Evolutionary conservation across 495 filamentous ascomycete species (phyloP).

Genomic region (Lineolata rhizophorae): DNA sequence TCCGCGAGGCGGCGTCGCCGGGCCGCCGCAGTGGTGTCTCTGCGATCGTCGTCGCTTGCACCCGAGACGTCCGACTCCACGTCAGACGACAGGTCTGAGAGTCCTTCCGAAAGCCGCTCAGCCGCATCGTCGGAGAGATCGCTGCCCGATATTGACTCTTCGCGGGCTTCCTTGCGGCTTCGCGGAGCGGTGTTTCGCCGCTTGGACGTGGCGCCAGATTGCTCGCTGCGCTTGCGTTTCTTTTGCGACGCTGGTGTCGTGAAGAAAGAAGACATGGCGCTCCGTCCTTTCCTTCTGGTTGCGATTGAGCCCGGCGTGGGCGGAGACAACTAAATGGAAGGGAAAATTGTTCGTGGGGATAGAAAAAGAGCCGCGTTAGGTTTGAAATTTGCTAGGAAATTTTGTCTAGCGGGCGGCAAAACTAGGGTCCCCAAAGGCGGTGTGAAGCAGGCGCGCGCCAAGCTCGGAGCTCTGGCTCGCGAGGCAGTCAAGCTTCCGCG

Average conservation of each 20-base stretch:
- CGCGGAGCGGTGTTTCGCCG: constrained; percentile 9
- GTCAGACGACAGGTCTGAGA: constrained; percentile 15
- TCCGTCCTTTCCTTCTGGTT: too few species aligned
- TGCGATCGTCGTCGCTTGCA: constrained; percentile 19
- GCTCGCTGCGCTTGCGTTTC: constrained; percentile 20
- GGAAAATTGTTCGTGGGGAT: too few species aligned
- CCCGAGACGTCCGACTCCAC: constrained; percentile 17
- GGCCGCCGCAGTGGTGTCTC: constrained; percentile 70
- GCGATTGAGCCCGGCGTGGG: too few species aligned
- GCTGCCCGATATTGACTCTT: constrained; percentile 66
- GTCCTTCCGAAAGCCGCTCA: constrained; percentile 18
- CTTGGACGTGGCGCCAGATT: constrained; percentile 5
- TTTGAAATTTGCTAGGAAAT: too few species aligned
- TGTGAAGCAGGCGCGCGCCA: too few species aligned
- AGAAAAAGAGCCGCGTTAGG: too few species aligned
- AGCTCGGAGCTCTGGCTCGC: too few species aligned
- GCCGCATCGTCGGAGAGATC: constrained; percentile 35
- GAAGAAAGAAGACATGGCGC: constrained; percentile 24
- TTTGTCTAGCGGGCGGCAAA: too few species aligned
- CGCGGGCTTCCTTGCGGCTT: constrained; percentile 8
- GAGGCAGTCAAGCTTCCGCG: too few species aligned
- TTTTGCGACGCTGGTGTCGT: constrained; percentile 19
- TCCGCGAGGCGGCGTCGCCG: constrained; percentile 74
- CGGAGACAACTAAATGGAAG: too few species aligned
- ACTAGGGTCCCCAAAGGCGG: too few species aligned